These are phyloP conservation scores for Anthostomella pinea DNA, from an alignment of 2,329 filamentous ascomycete species.

Conservation along the genomic window DNA sequence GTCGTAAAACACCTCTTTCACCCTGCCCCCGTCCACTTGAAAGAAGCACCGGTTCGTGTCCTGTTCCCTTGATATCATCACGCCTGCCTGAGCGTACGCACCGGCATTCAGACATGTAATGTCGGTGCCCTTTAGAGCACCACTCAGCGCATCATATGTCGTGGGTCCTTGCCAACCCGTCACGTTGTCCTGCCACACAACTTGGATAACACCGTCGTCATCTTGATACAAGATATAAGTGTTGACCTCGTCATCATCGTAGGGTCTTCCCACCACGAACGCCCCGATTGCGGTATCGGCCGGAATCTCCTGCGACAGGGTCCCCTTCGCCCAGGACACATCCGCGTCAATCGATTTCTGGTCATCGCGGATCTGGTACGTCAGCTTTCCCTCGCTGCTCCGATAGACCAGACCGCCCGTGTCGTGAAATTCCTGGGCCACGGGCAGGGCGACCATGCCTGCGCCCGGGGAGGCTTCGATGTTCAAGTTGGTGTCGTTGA, in stretches of 20 bases:
- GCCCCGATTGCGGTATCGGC: conserved; percentile 18
- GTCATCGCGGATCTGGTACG: conserved; percentile 15
- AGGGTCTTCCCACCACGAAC: conserved; percentile 21
- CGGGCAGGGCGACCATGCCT: conserved; percentile 14
- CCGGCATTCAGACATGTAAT: conserved; percentile 21
- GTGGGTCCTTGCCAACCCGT: conserved; percentile 20
- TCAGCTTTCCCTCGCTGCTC: conserved; percentile 18
- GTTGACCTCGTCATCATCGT: conserved; percentile 20
- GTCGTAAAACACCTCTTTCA: conserved; percentile 25
- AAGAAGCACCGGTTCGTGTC: conserved; percentile 27
- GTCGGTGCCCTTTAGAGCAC: conserved; percentile 17
- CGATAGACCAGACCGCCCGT: conserved; percentile 18
- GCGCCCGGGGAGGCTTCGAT: conserved; percentile 11
- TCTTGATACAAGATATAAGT: conserved; percentile 25
- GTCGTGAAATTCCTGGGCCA: conserved; percentile 11
- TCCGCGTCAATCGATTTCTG: conserved; percentile 8
- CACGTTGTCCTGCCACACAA: conserved; percentile 24
- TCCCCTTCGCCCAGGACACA: conserved; percentile 18
- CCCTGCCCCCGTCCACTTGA: conserved; percentile 9
- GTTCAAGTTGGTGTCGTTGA: conserved; percentile 17
- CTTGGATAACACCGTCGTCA: conserved; percentile 14
- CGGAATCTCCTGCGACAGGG: conserved; percentile 13
- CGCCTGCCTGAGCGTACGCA: conserved; percentile 7
- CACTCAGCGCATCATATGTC: conserved; percentile 17
- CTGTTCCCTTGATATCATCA: conserved; percentile 18